Conservation (phyloP, 192 early-diverging fungal genomes). For the Coemansia sp. region DNA sequence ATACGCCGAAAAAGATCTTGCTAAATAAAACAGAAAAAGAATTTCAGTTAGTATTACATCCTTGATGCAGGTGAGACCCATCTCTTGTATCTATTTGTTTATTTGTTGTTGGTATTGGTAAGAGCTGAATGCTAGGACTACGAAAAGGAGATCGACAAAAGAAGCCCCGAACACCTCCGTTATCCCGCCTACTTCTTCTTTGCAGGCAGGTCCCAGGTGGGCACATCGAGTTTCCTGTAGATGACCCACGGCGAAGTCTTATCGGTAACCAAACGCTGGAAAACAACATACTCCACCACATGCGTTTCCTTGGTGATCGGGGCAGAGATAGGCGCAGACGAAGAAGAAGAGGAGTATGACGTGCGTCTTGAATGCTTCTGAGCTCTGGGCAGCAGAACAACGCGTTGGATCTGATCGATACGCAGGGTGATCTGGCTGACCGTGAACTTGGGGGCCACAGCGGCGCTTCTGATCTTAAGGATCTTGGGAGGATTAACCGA, state of each 20-base stretch:
- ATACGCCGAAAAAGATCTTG: no score
- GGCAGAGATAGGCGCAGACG: background rate
- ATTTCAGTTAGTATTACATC: no score
- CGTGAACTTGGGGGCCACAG: conserved; percentile 44
- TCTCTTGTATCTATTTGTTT: background rate
- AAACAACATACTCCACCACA: conserved; percentile 69
- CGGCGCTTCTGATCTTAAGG: conserved; percentile 60
- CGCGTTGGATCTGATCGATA: conserved; percentile 66
- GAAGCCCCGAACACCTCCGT: no score
- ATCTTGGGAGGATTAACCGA: conserved; percentile 58
- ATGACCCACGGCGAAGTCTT: conserved; percentile 64
- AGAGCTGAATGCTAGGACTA: background rate
- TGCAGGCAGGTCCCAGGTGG: conserved; percentile 35
- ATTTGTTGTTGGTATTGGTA: background rate
- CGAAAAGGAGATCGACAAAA: no score
- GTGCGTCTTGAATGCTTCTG: conserved; percentile 30
- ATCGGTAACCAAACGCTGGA: conserved; percentile 64
- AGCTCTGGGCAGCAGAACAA: conserved; percentile 8
- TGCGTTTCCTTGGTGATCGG: conserved; percentile 48
- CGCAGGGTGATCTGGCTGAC: conserved; percentile 67
- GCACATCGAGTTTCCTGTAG: conserved; percentile 61
- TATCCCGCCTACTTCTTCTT: background rate
- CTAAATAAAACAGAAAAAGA: no score
- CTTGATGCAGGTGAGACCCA: no score
- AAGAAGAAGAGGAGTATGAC: conserved; percentile 32